phyloP scores from a whole-genome alignment of 2,329 filamentous ascomycete species.

The Fusarium bulbicola region DNA sequence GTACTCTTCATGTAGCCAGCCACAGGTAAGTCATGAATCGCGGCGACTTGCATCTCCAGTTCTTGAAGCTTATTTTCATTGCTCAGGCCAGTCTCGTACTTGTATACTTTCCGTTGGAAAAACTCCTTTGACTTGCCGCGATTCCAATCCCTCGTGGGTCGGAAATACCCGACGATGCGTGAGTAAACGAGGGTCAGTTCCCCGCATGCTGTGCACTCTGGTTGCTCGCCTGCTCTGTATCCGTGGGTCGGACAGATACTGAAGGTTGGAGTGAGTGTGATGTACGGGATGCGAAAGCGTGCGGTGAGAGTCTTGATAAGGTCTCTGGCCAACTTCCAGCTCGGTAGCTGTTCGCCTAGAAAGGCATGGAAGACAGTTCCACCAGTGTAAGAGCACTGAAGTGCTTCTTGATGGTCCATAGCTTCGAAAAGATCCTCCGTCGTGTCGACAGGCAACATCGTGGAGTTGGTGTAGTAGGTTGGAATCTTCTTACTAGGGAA shows the following conservation, averaged over 20 bases:
- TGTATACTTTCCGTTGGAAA: conserved; percentile 24
- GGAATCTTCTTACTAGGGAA: conserved; percentile 22
- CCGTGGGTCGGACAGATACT: conserved; percentile 37
- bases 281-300: conserved; percentile 34
- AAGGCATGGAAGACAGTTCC: conserved; percentile 40
- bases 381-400: conserved; percentile 38
- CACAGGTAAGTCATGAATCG: conserved; percentile 25
- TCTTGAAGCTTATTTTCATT: not conserved
- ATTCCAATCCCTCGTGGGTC: conserved; percentile 37
- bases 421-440: conserved; percentile 39
- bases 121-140: conserved; percentile 37
- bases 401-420: conserved; percentile 25
- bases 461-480: conserved; percentile 37
- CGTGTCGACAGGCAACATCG: conserved; percentile 35
- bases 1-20: conserved; percentile 37
- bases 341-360: conserved; percentile 29
- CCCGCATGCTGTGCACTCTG: conserved; percentile 15
- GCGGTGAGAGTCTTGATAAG: conserved; percentile 32
- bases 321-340: conserved; percentile 32
- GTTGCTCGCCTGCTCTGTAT: conserved; percentile 29
- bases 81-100: not conserved
- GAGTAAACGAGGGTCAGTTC: conserved; percentile 33
- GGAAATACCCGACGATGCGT: conserved; percentile 36
- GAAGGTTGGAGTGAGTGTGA: conserved; percentile 37
- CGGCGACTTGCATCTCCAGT: conserved; percentile 13